phyloP scores from a whole-genome alignment of 192 early-diverging fungal species.

The Backusella luteola region DNA sequence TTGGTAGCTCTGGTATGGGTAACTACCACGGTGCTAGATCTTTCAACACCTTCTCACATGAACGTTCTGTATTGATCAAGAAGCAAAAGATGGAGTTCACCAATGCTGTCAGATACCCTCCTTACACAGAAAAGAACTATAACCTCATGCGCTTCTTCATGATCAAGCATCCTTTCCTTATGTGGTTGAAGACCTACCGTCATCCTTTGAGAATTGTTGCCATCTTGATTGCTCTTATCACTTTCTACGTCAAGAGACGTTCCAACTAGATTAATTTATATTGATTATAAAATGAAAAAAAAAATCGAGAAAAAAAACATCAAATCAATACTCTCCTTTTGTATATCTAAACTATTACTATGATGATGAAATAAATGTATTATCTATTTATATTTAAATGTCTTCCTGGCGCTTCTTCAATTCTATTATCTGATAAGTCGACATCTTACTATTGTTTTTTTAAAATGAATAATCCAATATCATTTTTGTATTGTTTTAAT shows the following conservation, averaged over 20 bases:
- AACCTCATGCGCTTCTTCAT: constrained; percentile 26
- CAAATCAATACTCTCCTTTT: neutral
- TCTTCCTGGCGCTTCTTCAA: neutral
- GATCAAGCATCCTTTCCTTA: constrained; percentile 13
- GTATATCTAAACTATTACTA: neutral
- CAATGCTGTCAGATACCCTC: constrained; percentile 30
- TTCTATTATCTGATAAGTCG: neutral
- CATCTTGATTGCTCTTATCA: neutral
- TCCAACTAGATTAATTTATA: neutral
- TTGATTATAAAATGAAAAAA: neutral
- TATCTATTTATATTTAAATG: neutral
- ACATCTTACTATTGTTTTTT: neutral
- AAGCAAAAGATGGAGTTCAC: constrained; percentile 31
- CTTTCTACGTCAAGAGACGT: neutral
- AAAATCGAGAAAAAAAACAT: neutral
- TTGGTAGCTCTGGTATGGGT: constrained; percentile 84
- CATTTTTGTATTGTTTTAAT: no score
- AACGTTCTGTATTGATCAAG: constrained; percentile 59
- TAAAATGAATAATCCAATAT: neutral
- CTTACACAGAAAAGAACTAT: constrained; percentile 24
- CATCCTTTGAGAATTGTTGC: neutral
- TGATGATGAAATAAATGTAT: neutral
- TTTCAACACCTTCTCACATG: constrained; percentile 81
- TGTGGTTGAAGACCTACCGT: neutral
- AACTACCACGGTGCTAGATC: constrained; percentile 77